Conservation (phyloP, 768 basidiomycete genomes). For the Stropharia rugosoannulata region DNA sequence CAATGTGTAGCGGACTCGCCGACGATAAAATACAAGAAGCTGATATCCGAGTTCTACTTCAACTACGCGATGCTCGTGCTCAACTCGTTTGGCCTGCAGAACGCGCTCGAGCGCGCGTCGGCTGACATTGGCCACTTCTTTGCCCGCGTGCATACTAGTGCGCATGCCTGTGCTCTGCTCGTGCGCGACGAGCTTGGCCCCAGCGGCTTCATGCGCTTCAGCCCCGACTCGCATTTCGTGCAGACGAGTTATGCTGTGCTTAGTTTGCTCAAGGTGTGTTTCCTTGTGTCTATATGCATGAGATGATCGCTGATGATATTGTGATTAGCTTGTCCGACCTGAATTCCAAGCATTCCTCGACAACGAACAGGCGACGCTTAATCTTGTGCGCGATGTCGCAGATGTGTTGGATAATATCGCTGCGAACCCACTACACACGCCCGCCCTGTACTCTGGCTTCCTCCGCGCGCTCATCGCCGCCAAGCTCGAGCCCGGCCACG, state of each 20-base stretch:
- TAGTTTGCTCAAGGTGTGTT: conserved; percentile 82
- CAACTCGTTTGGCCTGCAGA: conserved; percentile 95
- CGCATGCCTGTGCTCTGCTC: conserved; percentile 65
- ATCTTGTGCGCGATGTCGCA: conserved; percentile 78
- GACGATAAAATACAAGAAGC: conserved; percentile 41
- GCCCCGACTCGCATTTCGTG: conserved; percentile 90
- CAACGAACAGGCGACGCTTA: conserved; percentile 68
- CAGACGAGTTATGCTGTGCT: conserved; percentile 91
- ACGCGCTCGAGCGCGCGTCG: conserved; percentile 79
- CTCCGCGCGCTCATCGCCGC: conserved; percentile 74
- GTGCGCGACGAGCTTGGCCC: conserved; percentile 82
- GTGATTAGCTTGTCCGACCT: conserved; percentile 69
- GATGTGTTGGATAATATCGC: conserved; percentile 77
- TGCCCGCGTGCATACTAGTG: conserved; percentile 70
- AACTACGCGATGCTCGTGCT: conserved; percentile 86
- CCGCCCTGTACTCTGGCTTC: conserved; percentile 85
- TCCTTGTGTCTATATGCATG: not conserved
- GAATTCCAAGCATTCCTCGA: conserved; percentile 79
- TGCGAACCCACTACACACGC: conserved; percentile 80
- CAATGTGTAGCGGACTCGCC: conserved; percentile 24
- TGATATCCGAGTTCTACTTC: conserved; percentile 73
- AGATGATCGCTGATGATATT: conserved; percentile 2
- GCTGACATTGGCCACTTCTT: conserved; percentile 85
- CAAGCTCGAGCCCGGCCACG: conserved; percentile 29
- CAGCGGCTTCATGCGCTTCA: conserved; percentile 73